Evolutionary conservation across 352 stramenopile genomes (phyloP), one percentile per base, ranked within the genome.

Genomic region (Lagenidium giganteum): DNA sequence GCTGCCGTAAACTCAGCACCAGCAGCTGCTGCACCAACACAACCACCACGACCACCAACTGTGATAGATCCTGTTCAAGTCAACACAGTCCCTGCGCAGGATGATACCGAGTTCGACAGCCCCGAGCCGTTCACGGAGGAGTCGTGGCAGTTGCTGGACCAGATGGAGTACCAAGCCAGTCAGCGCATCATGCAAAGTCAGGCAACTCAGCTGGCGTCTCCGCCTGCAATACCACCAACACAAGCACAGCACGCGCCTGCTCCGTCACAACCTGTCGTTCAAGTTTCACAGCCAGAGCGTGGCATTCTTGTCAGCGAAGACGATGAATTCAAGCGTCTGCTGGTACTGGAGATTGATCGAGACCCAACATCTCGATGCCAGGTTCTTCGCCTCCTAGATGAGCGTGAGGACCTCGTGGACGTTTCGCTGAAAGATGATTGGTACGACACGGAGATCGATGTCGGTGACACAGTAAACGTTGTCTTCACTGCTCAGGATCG

Each of bases 401-500:
- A 85, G 30, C 54, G 77, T 29, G 78, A 90, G 29, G 41, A 54
- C 24, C 66, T 87, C 22, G 45, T 87, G 18, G 61, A 87, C 39
- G 65, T 75, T 17, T 37, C 81, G 20, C 52, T 93, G 21, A 46
- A 33, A 28, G 75, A 84, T 12, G 75, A 87, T 49, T 93, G 81
- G 81, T 93, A 79, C 68, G 75, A 90, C 24, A 73, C 73, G n/a
- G 41, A 45, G 36, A 47, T 90, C 16, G 64, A 85, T 54, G 75
- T 74, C 30, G 81, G 81, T 3, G 81, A 90, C 47, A 85, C 71
- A 5, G 66, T 93, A 51, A 87, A 90, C 58, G 69, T 90, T 48
- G 62, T 93, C 24, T 77, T 87, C 51, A 83, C 74, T 33, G 70
- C 79, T 30, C 58, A 59, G 42, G 59, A 81, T 39, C 49, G 17